Base-by-base conservation (phyloP, 2,329 filamentous ascomycete genomes). In the Lachnellula hyalina region DNA sequence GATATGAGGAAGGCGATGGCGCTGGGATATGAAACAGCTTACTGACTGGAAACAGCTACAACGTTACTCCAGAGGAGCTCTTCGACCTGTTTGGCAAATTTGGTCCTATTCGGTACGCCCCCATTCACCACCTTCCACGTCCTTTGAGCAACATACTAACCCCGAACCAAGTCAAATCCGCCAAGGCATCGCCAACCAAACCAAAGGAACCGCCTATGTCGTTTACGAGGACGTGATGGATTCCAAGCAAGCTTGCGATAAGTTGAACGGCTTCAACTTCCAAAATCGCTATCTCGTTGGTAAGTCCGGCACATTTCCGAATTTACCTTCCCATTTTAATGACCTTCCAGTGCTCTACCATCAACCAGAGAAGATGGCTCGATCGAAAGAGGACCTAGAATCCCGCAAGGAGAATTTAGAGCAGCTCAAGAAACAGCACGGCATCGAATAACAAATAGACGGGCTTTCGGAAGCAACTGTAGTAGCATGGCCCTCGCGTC, bases 191-290 rank as follows among this genome's bases (percentile, higher is more conserved):
- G 90, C 93, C 66, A 91, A 86, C 77, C 93, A 94, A 74, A 96
- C 94, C 69, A 99, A 97, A 76, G 94, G 94, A 72, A 99, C 94
- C 52, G 94, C 93, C 65, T 99, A 96, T 75, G 94, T 99, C 67
- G 94, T 99, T 75, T 99, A 96, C 81, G 94, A 97, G 76, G 94
- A 99, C 82, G 93, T 97, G 66, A 89, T 94, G 83, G 94, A 99
- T 81, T 92, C 94, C 65, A 99, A 99, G 79, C 87, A 91, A 76
- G 94, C 94, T 71, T 97, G 94, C 81, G 94, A 99, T 80, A 96
- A 97, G 80, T 82, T 99, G 74, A 99, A 99, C 80, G 94, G 94
- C 72, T 99, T 96, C 85, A 99, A 99, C 80, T 99, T 99, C 75
- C 94, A 99, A 80, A 96, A 93, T 77, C 89, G 94, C 73, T 99